These are phyloP conservation scores for Aspergillus thermomutatus DNA, from an alignment of 2,329 filamentous ascomycete genomes.

Conservation along the genomic window DNA sequence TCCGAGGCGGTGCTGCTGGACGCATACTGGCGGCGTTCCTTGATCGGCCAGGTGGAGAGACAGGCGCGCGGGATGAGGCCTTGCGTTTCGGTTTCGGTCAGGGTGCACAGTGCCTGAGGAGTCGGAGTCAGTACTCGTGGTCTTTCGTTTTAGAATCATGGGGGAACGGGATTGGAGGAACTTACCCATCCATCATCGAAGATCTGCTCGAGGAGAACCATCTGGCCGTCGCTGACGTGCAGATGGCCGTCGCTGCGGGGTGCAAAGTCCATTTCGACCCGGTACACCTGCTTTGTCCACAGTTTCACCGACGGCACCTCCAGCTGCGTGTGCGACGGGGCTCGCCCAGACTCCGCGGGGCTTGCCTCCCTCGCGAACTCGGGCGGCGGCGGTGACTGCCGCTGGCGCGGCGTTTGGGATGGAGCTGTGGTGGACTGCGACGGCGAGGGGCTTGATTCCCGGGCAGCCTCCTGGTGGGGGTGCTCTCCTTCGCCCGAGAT, in stretches of 20 bases:
- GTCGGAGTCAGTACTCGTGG: too few relatives aligned
- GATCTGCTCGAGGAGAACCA: neutral
- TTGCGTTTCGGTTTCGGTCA: neutral
- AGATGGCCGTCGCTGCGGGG: neutral
- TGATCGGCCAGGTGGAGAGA: neutral
- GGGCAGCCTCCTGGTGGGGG: neutral
- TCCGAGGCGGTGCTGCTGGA: neutral
- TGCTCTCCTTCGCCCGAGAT: neutral
- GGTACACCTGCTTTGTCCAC: neutral
- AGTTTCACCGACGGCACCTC: neutral
- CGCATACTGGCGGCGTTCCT: neutral
- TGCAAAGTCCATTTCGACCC: neutral
- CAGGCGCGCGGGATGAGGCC: neutral
- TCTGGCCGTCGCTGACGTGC: neutral
- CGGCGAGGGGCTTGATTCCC: neutral
- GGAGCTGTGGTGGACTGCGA: neutral
- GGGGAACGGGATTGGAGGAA: neutral
- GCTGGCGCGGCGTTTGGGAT: neutral
- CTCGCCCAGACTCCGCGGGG: neutral
- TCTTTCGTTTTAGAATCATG: too few relatives aligned
- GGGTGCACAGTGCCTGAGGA: neutral
- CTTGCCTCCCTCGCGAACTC: neutral
- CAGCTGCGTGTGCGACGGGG: neutral
- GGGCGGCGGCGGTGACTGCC: neutral
- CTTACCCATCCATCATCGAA: neutral